phyloP scores from a whole-genome alignment of 345 rosid species.

The Durio zibethinus region DNA sequence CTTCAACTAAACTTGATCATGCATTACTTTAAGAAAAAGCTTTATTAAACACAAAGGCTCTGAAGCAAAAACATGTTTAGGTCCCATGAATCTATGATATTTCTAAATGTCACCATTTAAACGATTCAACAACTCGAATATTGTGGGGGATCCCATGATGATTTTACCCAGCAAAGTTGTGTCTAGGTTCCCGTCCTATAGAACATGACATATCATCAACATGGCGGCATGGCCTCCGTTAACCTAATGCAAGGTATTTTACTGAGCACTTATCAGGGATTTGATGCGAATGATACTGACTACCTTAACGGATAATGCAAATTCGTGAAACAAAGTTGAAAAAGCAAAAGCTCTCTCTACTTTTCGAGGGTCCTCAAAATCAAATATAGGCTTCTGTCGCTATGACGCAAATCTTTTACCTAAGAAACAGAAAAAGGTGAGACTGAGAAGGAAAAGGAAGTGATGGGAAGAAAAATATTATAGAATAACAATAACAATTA shows the following conservation, averaged over 20 bases:
- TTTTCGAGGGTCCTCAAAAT: neutral
- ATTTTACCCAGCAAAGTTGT: constrained; percentile 5
- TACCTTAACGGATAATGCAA: neutral
- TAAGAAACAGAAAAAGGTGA: too few species aligned
- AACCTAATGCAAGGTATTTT: neutral
- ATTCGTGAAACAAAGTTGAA: neutral
- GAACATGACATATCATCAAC: constrained; percentile 8
- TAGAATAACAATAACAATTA: constrained; percentile 14
- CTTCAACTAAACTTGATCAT: constrained; percentile 14
- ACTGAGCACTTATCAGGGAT: neutral
- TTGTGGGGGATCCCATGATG: constrained; percentile 2
- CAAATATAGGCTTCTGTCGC: neutral
- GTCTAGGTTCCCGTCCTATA: constrained; percentile 5
- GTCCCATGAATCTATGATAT: constrained; percentile 6
- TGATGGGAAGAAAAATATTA: neutral
- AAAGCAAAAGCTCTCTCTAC: neutral
- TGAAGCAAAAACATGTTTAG: neutral
- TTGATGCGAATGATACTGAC: constrained; percentile 5
- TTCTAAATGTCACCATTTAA: neutral
- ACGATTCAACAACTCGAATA: neutral
- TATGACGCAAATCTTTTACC: constrained; percentile 3
- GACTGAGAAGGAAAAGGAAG: neutral
- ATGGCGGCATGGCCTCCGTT: neutral
- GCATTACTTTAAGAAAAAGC: neutral
- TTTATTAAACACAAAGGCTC: neutral